Percentiles rank a stretch among this genome's conserved stretches.
These are phyloP conservation scores for Pestalotiopsis sp. DNA, from an alignment of 2,329 filamentous ascomycete genomes.

Conservation along the genomic window DNA sequence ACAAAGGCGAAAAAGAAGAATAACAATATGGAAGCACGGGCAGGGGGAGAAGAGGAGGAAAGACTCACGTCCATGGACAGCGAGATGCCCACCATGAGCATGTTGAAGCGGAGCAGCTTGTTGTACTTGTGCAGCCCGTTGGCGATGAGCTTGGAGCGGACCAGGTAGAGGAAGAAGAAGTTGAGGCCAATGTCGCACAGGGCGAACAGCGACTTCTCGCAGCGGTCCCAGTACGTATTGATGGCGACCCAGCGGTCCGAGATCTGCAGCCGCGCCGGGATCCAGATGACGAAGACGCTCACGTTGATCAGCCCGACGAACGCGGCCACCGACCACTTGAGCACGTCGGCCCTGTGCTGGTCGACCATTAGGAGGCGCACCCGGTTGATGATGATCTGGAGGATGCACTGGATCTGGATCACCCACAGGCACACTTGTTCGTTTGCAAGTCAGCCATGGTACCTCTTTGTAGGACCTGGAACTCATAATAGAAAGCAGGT, in stretches of 20 bases:
- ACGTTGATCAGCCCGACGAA: conserved; percentile 47
- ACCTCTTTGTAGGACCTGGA: background rate
- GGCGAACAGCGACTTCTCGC: conserved; percentile 47
- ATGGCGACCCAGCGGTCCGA: conserved; percentile 36
- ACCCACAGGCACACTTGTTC: conserved; percentile 29
- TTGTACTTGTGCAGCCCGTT: conserved; percentile 47
- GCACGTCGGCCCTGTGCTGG: conserved; percentile 28
- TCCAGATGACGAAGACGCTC: conserved; percentile 50
- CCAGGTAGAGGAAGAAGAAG: conserved; percentile 44
- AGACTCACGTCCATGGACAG: conserved; percentile 40
- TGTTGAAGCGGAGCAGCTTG: conserved; percentile 44
- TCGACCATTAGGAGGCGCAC: conserved; percentile 44
- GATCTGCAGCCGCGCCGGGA: conserved; percentile 46
- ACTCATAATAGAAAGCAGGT: no score
- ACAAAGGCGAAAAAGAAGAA: no score
- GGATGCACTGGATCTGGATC: conserved; percentile 44
- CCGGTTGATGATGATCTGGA: conserved; percentile 53
- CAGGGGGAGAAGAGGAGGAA: background rate
- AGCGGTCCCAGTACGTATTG: conserved; percentile 50
- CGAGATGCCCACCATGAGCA: conserved; percentile 44
- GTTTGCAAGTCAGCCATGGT: background rate
- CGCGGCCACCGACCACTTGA: conserved; percentile 41
- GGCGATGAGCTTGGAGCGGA: conserved; percentile 43
- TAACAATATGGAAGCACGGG: no score
- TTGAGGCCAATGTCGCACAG: conserved; percentile 45